Conservation (phyloP, 2,329 filamentous ascomycete species). For the Colletotrichum abscissum region DNA sequence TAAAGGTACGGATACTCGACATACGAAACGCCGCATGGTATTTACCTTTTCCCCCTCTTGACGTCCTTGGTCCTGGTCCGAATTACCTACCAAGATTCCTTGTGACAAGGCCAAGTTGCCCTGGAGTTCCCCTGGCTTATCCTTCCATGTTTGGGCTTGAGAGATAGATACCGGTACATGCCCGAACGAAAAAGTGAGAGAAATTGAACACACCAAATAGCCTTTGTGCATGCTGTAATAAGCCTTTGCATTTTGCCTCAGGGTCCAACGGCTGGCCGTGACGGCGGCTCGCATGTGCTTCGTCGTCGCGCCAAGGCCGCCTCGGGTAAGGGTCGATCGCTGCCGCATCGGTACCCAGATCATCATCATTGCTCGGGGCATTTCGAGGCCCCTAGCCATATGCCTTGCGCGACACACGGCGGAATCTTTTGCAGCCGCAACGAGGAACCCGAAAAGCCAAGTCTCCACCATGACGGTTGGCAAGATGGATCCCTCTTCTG, state of each 20-base stretch:
- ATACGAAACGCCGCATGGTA: neutral
- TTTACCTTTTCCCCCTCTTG: neutral
- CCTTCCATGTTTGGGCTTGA: too few relatives aligned
- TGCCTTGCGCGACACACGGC: conserved; percentile 2
- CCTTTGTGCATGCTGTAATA: neutral
- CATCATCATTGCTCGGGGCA: conserved; percentile 14
- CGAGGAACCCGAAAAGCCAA: conserved; percentile 14
- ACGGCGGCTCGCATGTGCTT: conserved; percentile 31
- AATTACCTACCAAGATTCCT: neutral
- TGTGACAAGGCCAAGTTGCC: too few relatives aligned
- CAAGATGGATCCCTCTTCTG: neutral
- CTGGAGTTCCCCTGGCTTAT: too few relatives aligned
- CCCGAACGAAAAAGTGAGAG: too few relatives aligned
- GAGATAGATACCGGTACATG: too few relatives aligned
- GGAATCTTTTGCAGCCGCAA: conserved; percentile 24
- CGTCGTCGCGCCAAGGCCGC: conserved; percentile 22
- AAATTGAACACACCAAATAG: neutral
- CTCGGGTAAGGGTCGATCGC: conserved; percentile 25
- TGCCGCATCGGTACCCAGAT: conserved; percentile 26
- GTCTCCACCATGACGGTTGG: conserved; percentile 30
- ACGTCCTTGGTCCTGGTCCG: neutral
- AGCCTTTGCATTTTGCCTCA: conserved; percentile 1
- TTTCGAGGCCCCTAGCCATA: conserved; percentile 17
- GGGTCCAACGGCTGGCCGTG: conserved; percentile 29
- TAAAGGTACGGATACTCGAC: neutral